Percentiles rank a stretch among this genome's conserved stretches.
phyloP scores from a whole-genome alignment of 495 filamentous ascomycete species.

The Penicillium salamii region DNA sequence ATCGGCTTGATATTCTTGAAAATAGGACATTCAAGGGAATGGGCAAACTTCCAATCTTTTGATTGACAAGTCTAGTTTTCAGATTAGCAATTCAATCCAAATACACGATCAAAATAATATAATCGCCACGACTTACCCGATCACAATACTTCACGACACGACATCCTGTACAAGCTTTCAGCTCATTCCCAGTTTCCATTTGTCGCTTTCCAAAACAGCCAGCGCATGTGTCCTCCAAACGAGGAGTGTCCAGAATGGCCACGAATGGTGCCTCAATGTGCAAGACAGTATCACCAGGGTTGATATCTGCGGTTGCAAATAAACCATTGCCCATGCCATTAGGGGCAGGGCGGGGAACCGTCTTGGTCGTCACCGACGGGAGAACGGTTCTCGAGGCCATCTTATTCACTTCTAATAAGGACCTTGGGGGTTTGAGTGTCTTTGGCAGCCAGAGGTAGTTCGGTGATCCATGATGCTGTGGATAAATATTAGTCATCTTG shows the following conservation, averaged over 20 bases:
- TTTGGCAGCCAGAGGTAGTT: conserved; percentile 1
- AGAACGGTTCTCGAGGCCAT: conserved; percentile 20
- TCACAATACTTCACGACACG: conserved; percentile 62
- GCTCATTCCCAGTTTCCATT: conserved; percentile 18
- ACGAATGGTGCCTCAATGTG: conserved; percentile 38
- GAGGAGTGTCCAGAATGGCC: conserved; percentile 40
- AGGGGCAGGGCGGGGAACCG: conserved; percentile 23
- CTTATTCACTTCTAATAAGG: background rate
- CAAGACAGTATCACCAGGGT: conserved; percentile 37
- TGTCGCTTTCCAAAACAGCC: conserved; percentile 40
- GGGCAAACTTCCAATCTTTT: conserved; percentile 56
- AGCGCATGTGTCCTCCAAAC: conserved; percentile 43
- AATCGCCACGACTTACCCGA: conserved; percentile 44
- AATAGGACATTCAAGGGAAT: conserved; percentile 59
- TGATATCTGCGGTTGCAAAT: conserved; percentile 36
- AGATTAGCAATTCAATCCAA: conserved; percentile 7
- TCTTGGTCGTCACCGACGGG: conserved; percentile 27
- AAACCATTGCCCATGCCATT: conserved; percentile 41
- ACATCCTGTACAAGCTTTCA: conserved; percentile 62
- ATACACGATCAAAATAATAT: too few relatives aligned
- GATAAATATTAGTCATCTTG: conserved; percentile 6
- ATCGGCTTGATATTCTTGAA: conserved; percentile 45
- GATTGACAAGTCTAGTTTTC: conserved; percentile 56
- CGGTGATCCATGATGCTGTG: background rate
- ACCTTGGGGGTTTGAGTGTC: background rate